Percentiles rank a stretch among this genome's conserved stretches.
phyloP scores from a whole-genome alignment of 352 stramenopile genomes.

The Phytophthora pluvialis region DNA sequence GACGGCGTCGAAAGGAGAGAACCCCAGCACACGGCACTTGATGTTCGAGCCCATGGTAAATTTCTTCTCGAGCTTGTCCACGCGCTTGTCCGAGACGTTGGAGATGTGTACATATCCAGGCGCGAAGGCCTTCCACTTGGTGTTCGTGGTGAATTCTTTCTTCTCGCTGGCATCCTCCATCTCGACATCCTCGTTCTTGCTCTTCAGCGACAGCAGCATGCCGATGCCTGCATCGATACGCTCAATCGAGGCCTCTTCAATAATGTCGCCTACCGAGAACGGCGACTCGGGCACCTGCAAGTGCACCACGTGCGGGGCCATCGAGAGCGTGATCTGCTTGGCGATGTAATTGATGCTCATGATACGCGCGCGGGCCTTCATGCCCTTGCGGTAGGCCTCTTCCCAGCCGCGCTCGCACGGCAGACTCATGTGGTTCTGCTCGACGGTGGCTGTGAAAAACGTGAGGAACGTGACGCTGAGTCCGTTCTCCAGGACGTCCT shows the following conservation, averaged over 20 bases:
- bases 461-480: slow-evolving; percentile 90
- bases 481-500: slow-evolving; percentile 88
- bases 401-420: slow-evolving; percentile 80
- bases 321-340: slow-evolving; percentile 86
- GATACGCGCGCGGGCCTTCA: slow-evolving; percentile 89
- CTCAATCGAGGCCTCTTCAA: slow-evolving; percentile 74
- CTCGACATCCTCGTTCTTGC: slow-evolving; percentile 46
- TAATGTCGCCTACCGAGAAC: slow-evolving; percentile 74
- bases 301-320: slow-evolving; percentile 90
- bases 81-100: slow-evolving; percentile 75
- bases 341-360: slow-evolving; percentile 73
- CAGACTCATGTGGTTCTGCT: slow-evolving; percentile 91
- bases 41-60: slow-evolving; percentile 69
- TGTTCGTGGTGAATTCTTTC: slow-evolving; percentile 42
- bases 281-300: slow-evolving; percentile 62
- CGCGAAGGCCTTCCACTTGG: slow-evolving; percentile 81
- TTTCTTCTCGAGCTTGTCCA: slow-evolving; percentile 91
- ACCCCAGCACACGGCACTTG: slow-evolving; percentile 82
- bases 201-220: slow-evolving; percentile 86
- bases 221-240: slow-evolving; percentile 86
- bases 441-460: slow-evolving; percentile 88
- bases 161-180: slow-evolving; percentile 56
- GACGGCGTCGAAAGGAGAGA: slow-evolving; percentile 85
- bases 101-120: slow-evolving; percentile 92
- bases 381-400: slow-evolving; percentile 75